Evolutionary conservation across 2,329 filamentous ascomycete genomes (phyloP), one percentile per base, ranked within the genome.

Genomic region (Monosporascus cannonballus): DNA sequence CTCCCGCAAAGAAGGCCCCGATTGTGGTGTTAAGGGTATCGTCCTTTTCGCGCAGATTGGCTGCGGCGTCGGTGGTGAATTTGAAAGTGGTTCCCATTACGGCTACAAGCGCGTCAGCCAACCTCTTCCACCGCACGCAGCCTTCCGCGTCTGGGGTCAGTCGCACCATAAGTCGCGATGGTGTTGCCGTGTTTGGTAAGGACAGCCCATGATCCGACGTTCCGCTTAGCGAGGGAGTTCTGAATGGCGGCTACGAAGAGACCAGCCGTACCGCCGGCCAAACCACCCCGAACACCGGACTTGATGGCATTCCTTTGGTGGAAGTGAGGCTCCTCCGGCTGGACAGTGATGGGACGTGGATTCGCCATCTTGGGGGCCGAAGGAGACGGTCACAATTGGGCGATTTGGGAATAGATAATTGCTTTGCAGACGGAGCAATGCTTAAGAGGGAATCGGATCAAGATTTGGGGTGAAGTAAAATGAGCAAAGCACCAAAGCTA

Each of bases 21-120:
- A 91, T 76, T 41, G 83, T 81, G 52, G 85, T 76, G 71, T 92
- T 94, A 74, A 81, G 86, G 60, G 78, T 76, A 68, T 96, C 92
- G 54, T 96, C 83, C 75, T 87, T 90, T 72, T 91, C 80, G 65
- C 91, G 86, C 60, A 96, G 76, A 74, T 96, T 96, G 70, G 90
- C 89, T 46, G 87, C 79, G 48, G 89, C 87, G 62, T 80, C 81
- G 63, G 81, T 85, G 62, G 85, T 79, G 76, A 96, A 96, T 64
- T 83, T 80, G 72, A 90, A 96, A 56, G 86, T 80, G 64, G 83
- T 85, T 65, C 89, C 88, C 71, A 85, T 83, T 41, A 83, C 82
- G 66, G 85, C 89, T 92, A 62, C 50, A 20, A 20, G 5, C 39
- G 18, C 20, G 39, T 42, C 18, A 18, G 39, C 18, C 39, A 22